Evolutionary conservation across 2,329 filamentous ascomycete species (phyloP), one percentile per base, ranked within the genome.

Genomic region (Aphanocladium album): DNA sequence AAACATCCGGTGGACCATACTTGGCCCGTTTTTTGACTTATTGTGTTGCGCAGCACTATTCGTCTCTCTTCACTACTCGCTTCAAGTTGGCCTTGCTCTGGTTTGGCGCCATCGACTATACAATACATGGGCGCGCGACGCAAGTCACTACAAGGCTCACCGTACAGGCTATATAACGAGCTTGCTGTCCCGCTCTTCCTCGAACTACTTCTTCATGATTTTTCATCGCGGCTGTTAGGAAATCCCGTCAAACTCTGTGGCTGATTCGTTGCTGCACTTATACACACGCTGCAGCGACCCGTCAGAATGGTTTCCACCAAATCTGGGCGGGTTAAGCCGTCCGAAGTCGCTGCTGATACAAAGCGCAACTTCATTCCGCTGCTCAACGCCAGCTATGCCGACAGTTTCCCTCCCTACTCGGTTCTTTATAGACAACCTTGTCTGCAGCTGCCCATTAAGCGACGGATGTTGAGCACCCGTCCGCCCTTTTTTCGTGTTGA

Each of bases 331-430:
- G 70, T 73, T 54, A 69, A 71, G 67, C 74, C 74, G 35, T 74
- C 87, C 45, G 88, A 91, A 65, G 84, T 91, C 58, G 89, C 89
- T 59, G 83, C 85, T 27, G 88, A 90, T 70, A 88, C n/a, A n/a
- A n/a, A n/a, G n/a, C n/a, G n/a, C n/a, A n/a, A n/a, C n/a, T n/a
- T n/a, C n/a, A n/a, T n/a, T n/a, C n/a, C n/a, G n/a, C n/a, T n/a
- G n/a, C n/a, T n/a, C n/a, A n/a, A n/a, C n/a, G n/a, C n/a, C n/a
- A n/a, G 83, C 69, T 85, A 82, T 73, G 78, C 75, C 62, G 76
- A 78, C 60, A 73, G 74, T 67, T 89, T 77, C 79, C 80, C 79
- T 17, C 80, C 80, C 5, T 81, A 78, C 65, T 90, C 87, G 3
- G 81, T 83, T 66, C 77, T 88, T 46, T 83, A 84, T 70, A 71